Conservation (phyloP, 2,329 filamentous ascomycete species). For the Cladosporium sp. region DNA sequence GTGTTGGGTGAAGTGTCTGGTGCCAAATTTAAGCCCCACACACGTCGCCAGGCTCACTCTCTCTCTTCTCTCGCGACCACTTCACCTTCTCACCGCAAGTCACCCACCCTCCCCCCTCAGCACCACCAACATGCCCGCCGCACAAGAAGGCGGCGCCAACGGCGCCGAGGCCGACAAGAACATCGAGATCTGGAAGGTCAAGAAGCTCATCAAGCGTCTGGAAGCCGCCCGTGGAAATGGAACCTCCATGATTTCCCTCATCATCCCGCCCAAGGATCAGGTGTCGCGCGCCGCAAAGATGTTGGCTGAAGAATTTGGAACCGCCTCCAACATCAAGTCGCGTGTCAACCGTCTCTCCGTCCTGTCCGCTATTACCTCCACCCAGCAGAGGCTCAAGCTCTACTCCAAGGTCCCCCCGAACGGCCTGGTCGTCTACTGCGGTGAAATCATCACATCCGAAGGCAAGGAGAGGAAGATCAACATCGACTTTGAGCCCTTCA, state of each 20-base stretch:
- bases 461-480: conserved; percentile 99
- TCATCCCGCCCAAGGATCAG: conserved; percentile 98
- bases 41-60: not conserved
- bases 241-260: conserved; percentile 99
- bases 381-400: conserved; percentile 96
- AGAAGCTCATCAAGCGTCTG: conserved; percentile 99
- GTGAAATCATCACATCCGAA: conserved; percentile 99
- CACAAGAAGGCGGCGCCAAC: conserved; percentile 61
- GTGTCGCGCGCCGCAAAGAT: conserved; percentile 96
- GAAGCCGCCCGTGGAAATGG: conserved; percentile 97
- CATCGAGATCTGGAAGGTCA: conserved; percentile 93
- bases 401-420: conserved; percentile 99
- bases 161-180: conserved; percentile 96
- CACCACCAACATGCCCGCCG: conserved; percentile 74
- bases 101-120: conserved; percentile 5
- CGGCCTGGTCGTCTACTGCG: conserved; percentile 96
- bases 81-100: conserved; percentile 4
- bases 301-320: conserved; percentile 91
- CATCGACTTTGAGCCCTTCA: conserved; percentile 99
- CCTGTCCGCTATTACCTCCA: conserved; percentile 96
- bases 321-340: conserved; percentile 99
- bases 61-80: not conserved
- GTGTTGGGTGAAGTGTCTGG: not conserved
- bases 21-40: not conserved
- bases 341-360: conserved; percentile 98